Percentiles rank a stretch among this genome's conserved stretches.
phyloP scores from a whole-genome alignment of 140 eudicot genomes.

The Oenanthe javanica region DNA sequence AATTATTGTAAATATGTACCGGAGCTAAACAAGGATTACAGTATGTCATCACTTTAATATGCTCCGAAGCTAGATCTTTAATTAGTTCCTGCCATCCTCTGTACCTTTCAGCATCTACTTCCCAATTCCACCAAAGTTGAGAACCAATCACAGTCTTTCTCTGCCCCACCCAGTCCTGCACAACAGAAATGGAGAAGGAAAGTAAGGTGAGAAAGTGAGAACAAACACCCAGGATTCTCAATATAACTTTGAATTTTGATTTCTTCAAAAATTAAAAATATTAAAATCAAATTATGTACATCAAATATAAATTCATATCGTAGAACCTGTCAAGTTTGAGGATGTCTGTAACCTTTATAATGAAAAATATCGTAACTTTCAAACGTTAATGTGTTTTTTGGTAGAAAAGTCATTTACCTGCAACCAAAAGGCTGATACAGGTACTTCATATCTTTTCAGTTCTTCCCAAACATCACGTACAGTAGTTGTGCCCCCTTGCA shows the following conservation, averaged over 20 bases:
- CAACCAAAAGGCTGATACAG: slow-evolving; percentile 95
- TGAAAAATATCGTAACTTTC: background rate
- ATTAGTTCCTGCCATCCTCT: slow-evolving; percentile 73
- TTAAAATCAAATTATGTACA: background rate
- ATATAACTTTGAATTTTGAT: background rate
- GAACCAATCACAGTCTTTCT: slow-evolving; percentile 90
- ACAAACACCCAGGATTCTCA: background rate
- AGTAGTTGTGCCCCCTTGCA: slow-evolving; percentile 95
- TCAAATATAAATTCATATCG: background rate
- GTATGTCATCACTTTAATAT: slow-evolving; percentile 87
- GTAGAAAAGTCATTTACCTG: slow-evolving; percentile 42
- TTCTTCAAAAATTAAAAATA: background rate
- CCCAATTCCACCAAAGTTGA: slow-evolving; percentile 99
- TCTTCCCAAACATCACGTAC: slow-evolving; percentile 68
- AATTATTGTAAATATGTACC: slow-evolving; percentile 30
- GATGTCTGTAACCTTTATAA: background rate
- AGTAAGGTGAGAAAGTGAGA: background rate
- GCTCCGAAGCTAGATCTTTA: slow-evolving; percentile 46
- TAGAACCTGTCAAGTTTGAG: background rate
- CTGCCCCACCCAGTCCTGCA: slow-evolving; percentile 98
- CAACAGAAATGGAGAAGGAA: background rate
- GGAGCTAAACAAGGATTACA: slow-evolving; percentile 99
- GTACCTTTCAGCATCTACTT: slow-evolving; percentile 73
- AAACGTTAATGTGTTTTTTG: background rate
- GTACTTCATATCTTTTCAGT: slow-evolving; percentile 53